Conservation (phyloP, 2,329 filamentous ascomycete genomes). For the Xylariomycetidae sp. region DNA sequence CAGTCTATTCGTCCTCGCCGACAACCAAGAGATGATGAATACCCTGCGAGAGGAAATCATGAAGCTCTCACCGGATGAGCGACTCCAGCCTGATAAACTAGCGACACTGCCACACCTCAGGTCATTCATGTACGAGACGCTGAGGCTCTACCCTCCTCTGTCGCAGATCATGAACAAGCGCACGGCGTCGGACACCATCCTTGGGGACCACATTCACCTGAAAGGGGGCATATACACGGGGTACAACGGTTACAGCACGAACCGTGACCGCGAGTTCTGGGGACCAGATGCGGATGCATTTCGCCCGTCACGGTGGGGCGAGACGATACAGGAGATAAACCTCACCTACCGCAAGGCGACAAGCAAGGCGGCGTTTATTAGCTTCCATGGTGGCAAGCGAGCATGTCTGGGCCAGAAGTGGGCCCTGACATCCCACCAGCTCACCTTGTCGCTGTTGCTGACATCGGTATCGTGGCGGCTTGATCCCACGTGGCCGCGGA, state of each 20-base stretch:
- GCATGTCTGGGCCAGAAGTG: conserved; percentile 37
- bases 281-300: conserved; percentile 31
- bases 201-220: conserved; percentile 27
- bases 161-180: conserved; percentile 44
- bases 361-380: conserved; percentile 34
- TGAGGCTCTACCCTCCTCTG: conserved; percentile 45
- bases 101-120: conserved; percentile 37
- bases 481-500: conserved; percentile 26
- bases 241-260: conserved; percentile 36
- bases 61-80: conserved; percentile 6
- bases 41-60: conserved; percentile 27
- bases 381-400: conserved; percentile 36
- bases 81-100: conserved; percentile 12
- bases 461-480: conserved; percentile 23
- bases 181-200: conserved; percentile 16
- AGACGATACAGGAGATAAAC: conserved; percentile 28
- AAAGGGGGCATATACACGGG: conserved; percentile 34
- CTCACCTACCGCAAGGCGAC: conserved; percentile 29
- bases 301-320: conserved; percentile 34
- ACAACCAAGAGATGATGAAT: conserved; percentile 22
- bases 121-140: conserved; percentile 39
- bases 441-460: conserved; percentile 29
- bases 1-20: conserved; percentile 6
- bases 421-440: conserved; percentile 32
- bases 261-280: conserved; percentile 29